Evolutionary conservation across 106 monocot species (phyloP), one percentile per base, ranked within the genome.

Genomic region (Agapanthus africanus): DNA sequence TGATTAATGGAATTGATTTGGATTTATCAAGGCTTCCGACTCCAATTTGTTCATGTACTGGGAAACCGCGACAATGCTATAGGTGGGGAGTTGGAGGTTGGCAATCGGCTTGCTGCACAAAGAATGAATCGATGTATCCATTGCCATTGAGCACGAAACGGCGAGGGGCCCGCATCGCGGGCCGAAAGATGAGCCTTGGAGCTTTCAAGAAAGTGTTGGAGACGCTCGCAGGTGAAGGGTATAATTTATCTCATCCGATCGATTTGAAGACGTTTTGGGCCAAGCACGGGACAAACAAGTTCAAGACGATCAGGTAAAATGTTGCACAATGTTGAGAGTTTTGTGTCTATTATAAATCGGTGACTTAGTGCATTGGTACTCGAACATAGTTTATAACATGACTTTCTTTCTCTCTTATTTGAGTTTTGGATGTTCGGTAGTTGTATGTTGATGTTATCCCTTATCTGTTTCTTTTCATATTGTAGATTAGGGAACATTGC

Each of bases 141-240:
- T 65, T 79, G 10, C 79, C 79, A 8, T 51, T 74, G 79, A 79
- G 70, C 69, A 70, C 65, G 4, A 79, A 79, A 37, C 38, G 79
- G 40, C 47, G 56, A 33, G 79, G 79, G 0, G 69, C 70, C 9
- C 69, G 79, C 25, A 79, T 79, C 41, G 74, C 74, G 9, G 79
- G 79, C 9, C 35, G 79, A 23, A 79, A 79, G 70, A 79, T 79
- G 79, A 79, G 74, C 74, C 79, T 70, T 21, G 79, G 79, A 35
- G 79, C 79, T n/a, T 79, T 79, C 64, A 74, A 70, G 70, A 79
- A 79, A 63, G 79, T 79, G 4, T 46, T 79, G 74, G 79, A 79
- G 54, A 74, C 73, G 65, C 79, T 79, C 2, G 74, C 79, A 11
- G 73, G 70, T 27, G 79, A 79, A 63, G 79, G 79, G 40, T 30